Percentiles rank a stretch among this genome's conserved stretches.
Evolutionary conservation across 2,329 filamentous ascomycete species (phyloP).

Genomic region (Lojkania enalia): DNA sequence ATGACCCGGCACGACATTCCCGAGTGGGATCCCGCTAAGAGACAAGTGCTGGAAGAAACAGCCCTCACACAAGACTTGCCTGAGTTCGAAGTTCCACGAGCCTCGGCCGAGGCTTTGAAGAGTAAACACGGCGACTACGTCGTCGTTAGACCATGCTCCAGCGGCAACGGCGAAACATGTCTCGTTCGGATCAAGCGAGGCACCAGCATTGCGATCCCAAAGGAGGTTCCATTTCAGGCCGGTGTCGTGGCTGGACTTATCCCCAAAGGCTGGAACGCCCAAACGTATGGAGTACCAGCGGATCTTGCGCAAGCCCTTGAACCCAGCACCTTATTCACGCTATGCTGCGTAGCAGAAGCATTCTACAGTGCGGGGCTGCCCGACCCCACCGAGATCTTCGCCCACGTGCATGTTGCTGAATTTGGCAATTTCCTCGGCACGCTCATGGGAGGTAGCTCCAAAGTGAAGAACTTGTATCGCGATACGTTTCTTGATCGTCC

Average conservation of each 20-base stretch:
- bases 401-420: constrained; percentile 44
- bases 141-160: constrained; percentile 13
- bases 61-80: constrained; percentile 37
- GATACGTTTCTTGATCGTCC: constrained; percentile 34
- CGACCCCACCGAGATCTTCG: constrained; percentile 34
- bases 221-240: not conserved
- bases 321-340: constrained; percentile 3
- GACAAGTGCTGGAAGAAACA: constrained; percentile 42
- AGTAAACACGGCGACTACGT: constrained; percentile 40
- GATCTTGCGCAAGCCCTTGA: constrained; percentile 29
- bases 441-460: constrained; percentile 31
- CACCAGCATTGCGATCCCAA: constrained; percentile 2
- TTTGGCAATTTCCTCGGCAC: constrained; percentile 43
- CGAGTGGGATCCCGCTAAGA: constrained; percentile 23
- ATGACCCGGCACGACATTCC: constrained; percentile 26
- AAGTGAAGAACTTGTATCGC: constrained; percentile 34
- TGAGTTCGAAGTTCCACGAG: constrained; percentile 38
- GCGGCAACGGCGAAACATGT: not conserved
- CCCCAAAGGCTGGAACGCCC: constrained; percentile 41
- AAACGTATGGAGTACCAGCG: constrained; percentile 41
- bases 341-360: constrained; percentile 31
- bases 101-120: constrained; percentile 36
- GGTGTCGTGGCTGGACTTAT: constrained; percentile 16
- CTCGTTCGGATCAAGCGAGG: constrained; percentile 1
- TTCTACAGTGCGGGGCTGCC: constrained; percentile 41